phyloP scores from a whole-genome alignment of 495 filamentous ascomycete species.

The Trichocladium antarcticum region DNA sequence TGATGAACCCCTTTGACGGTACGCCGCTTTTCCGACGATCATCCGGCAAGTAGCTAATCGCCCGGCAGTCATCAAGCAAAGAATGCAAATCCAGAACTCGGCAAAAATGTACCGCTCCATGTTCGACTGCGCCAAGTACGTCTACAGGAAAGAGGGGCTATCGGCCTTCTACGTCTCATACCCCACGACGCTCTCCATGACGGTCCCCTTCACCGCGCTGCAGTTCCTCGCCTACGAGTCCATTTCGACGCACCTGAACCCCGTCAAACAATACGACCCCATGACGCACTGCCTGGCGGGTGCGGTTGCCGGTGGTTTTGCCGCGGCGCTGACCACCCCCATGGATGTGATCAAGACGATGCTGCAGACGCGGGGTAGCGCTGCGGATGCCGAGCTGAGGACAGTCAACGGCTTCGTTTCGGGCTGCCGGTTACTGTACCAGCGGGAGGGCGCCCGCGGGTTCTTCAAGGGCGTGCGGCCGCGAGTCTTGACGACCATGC shows the following conservation, averaged over 20 bases:
- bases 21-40: slow-evolving; percentile 20
- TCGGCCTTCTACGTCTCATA: slow-evolving; percentile 97
- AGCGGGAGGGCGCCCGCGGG: slow-evolving; percentile 69
- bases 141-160: slow-evolving; percentile 81
- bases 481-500: slow-evolving; percentile 91
- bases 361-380: slow-evolving; percentile 80
- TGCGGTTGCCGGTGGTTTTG: slow-evolving; percentile 83
- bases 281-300: slow-evolving; percentile 85
- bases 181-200: slow-evolving; percentile 96
- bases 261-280: slow-evolving; percentile 72
- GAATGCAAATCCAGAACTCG: slow-evolving; percentile 98
- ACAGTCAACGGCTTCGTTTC: slow-evolving; percentile 73
- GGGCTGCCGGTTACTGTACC: slow-evolving; percentile 72
- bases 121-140: slow-evolving; percentile 68
- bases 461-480: slow-evolving; percentile 91
- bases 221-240: slow-evolving; percentile 98
- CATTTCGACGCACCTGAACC: slow-evolving; percentile 86
- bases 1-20: slow-evolving; percentile 99
- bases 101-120: slow-evolving; percentile 68
- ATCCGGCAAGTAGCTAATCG: slow-evolving; percentile 12
- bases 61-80: slow-evolving; percentile 84
- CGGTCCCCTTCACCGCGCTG: slow-evolving; percentile 89
- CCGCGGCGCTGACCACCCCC: slow-evolving; percentile 86
- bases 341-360: slow-evolving; percentile 97
- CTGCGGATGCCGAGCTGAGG: slow-evolving; percentile 68